Percentiles rank a stretch among this genome's conserved stretches.
Evolutionary conservation across 2,329 filamentous ascomycete species (phyloP).

Genomic region (Metarhizium brunneum): DNA sequence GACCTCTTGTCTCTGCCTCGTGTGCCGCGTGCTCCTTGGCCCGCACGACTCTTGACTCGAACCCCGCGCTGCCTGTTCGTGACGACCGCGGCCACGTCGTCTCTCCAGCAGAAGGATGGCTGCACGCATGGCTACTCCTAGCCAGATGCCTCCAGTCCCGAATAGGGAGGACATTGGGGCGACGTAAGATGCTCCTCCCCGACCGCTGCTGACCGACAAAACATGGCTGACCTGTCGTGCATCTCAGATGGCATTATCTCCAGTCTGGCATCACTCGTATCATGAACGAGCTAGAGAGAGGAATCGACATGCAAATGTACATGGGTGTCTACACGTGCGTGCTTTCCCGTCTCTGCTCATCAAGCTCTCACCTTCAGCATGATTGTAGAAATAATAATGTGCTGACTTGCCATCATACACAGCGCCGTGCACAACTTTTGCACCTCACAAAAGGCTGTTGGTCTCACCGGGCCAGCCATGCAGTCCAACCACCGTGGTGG

Average conservation of each 20-base stretch:
- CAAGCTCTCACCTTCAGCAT: background rate
- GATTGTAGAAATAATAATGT: background rate
- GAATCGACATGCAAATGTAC: slow-evolving; percentile 93
- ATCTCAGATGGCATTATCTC: slow-evolving; percentile 73
- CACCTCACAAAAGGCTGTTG: slow-evolving; percentile 88
- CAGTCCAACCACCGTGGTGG: slow-evolving; percentile 50
- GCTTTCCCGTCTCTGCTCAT: background rate
- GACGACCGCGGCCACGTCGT: background rate
- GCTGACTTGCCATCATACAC: slow-evolving; percentile 6
- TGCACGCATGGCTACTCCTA: slow-evolving; percentile 24
- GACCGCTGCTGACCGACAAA: background rate
- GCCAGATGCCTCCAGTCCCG: slow-evolving; percentile 46
- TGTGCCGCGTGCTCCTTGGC: background rate
- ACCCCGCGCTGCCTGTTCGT: slow-evolving; percentile 4
- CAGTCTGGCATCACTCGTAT: slow-evolving; percentile 83
- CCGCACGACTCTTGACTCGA: background rate
- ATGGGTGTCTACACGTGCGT: slow-evolving; percentile 89
- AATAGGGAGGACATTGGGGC: slow-evolving; percentile 52
- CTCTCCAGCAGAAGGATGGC: slow-evolving; percentile 17
- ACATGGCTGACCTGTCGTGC: background rate
- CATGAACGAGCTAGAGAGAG: slow-evolving; percentile 85
- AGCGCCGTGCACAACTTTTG: slow-evolving; percentile 97
- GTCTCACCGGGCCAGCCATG: slow-evolving; percentile 36
- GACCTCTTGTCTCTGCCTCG: background rate
- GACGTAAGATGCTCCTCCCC: slow-evolving; percentile 27